phyloP scores from a whole-genome alignment of 2,329 filamentous ascomycete genomes.

The Nannizziopsis arthrosporioides region DNA sequence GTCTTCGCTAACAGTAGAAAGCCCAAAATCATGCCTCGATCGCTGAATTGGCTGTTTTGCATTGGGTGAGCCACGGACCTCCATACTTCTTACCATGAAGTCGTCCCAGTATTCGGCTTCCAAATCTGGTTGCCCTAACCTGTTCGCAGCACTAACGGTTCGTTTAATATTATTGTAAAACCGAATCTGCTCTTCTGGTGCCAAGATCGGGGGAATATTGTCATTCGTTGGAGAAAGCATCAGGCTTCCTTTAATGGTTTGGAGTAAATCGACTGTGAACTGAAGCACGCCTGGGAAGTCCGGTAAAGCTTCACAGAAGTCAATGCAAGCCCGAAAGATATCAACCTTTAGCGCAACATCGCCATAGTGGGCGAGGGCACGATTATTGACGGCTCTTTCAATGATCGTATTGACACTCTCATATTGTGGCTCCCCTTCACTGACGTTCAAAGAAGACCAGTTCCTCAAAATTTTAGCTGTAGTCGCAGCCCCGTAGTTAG shows the following conservation, averaged over 20 bases:
- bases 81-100: conserved; percentile 70
- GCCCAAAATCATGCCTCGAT: conserved; percentile 40
- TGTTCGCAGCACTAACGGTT: conserved; percentile 64
- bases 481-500: conserved; percentile 33
- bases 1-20: conserved; percentile 31
- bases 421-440: conserved; percentile 19
- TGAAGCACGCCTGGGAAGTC: conserved; percentile 83
- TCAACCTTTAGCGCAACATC: conserved; percentile 72
- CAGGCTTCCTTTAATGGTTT: conserved; percentile 62
- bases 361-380: conserved; percentile 51
- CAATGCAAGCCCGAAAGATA: conserved; percentile 77
- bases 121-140: conserved; percentile 58
- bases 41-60: conserved; percentile 56
- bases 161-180: conserved; percentile 77
- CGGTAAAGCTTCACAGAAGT: conserved; percentile 84
- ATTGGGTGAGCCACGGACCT: conserved; percentile 52
- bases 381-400: conserved; percentile 37
- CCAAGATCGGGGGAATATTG: conserved; percentile 58
- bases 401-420: conserved; percentile 31
- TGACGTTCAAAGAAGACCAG: conserved; percentile 10
- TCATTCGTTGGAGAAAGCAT: conserved; percentile 57
- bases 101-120: conserved; percentile 93
- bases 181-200: conserved; percentile 70
- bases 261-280: conserved; percentile 73
- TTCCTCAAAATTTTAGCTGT: conserved; percentile 14